phyloP scores from a whole-genome alignment of 805 yeast genomes.

The Candida orba region DNA sequence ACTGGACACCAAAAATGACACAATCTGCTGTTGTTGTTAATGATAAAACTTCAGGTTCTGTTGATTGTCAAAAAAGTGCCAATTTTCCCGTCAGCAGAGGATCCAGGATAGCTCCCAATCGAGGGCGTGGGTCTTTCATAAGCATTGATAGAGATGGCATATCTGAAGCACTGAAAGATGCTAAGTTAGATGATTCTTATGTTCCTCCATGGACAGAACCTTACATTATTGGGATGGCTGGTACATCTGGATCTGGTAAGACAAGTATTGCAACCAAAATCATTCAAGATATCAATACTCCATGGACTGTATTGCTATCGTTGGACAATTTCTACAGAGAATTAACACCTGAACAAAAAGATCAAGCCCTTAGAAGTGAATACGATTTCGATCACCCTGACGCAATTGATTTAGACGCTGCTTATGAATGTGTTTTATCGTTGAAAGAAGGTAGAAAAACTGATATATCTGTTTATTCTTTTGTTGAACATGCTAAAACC shows the following conservation, averaged over 20 bases:
- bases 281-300: constrained; percentile 71
- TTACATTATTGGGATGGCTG: constrained; percentile 82
- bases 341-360: constrained; percentile 51
- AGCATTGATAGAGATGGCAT: constrained; percentile 1
- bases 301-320: constrained; percentile 89
- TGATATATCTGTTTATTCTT: constrained; percentile 65
- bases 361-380: constrained; percentile 58
- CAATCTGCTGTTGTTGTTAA: not conserved
- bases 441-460: constrained; percentile 67
- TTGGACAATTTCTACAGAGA: constrained; percentile 89
- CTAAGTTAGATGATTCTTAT: constrained; percentile 26
- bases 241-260: constrained; percentile 86
- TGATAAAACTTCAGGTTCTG: not conserved
- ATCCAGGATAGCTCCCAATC: constrained; percentile 13
- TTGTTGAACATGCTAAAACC: constrained; percentile 51
- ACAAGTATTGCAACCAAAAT: constrained; percentile 85
- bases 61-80: not conserved
- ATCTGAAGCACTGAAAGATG: not conserved
- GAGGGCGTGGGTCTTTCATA: constrained; percentile 10
- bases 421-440: constrained; percentile 53
- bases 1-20: not conserved
- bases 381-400: constrained; percentile 84
- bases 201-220: constrained; percentile 89
- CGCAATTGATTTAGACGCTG: constrained; percentile 73
- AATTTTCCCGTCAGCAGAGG: constrained; percentile 5